A percentile compares a stretch with the other conserved stretches of the same genome.
These are phyloP conservation scores for Orbilia ellipsospora DNA, from an alignment of 2,329 filamentous ascomycete species.

Conservation along the genomic window DNA sequence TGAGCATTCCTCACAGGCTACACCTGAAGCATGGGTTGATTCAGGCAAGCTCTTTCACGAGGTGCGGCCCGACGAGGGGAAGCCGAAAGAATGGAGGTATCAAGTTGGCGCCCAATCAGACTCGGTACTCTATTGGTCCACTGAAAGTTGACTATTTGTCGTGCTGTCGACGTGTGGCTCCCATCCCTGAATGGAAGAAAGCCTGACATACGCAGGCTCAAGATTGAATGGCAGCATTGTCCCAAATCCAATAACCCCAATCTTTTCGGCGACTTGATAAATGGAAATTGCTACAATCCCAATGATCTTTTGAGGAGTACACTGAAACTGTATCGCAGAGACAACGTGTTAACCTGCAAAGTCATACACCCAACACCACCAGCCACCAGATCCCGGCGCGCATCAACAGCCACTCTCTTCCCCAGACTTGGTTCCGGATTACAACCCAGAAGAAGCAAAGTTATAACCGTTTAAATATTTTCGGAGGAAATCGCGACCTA, in stretches of 20 bases:
- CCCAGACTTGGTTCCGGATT: constrained; percentile 3
- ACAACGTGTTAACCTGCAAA: constrained; percentile 8
- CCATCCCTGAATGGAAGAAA: constrained; percentile 10
- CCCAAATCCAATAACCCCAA: too few species aligned
- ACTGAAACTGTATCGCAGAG: background rate
- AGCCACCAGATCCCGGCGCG: constrained; percentile 11
- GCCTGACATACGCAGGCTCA: too few species aligned
- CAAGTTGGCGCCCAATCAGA: constrained; percentile 13
- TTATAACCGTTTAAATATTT: background rate
- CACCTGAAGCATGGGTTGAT: too few species aligned
- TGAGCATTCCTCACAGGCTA: too few species aligned
- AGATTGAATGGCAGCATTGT: too few species aligned
- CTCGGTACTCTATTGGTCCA: too few species aligned
- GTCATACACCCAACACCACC: constrained; percentile 3
- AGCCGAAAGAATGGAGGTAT: too few species aligned
- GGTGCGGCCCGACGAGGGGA: too few species aligned
- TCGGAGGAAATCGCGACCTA: background rate
- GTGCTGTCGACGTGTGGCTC: constrained; percentile 1
- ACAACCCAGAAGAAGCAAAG: constrained; percentile 20
- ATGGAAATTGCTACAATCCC: constrained; percentile 12
- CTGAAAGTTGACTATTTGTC: constrained; percentile 11
- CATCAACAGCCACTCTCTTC: background rate
- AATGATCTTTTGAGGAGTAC: constrained; percentile 4
- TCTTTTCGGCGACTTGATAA: background rate
- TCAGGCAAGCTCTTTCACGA: too few species aligned